Conservation (phyloP, 148 eudicot species). For the Chenopodium album region DNA sequence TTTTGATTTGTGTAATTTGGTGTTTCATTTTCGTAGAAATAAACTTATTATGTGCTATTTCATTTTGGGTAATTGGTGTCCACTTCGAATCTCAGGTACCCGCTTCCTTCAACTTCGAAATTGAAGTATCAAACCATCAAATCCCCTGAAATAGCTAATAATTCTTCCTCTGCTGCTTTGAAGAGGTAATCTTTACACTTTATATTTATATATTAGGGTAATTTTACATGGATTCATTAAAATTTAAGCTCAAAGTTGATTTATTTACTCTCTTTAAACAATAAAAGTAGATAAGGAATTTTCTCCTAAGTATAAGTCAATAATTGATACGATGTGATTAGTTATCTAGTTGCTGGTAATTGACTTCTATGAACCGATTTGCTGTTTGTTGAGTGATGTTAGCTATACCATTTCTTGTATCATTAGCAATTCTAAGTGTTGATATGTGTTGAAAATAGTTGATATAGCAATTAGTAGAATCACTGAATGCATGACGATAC, state of each 20-base stretch:
- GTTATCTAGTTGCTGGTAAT: neutral
- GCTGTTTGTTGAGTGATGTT: too few relatives aligned
- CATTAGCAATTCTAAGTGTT: too few relatives aligned
- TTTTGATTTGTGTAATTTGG: too few relatives aligned
- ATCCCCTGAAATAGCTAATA: conserved; percentile 25
- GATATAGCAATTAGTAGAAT: too few relatives aligned
- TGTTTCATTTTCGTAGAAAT: too few relatives aligned
- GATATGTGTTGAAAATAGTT: too few relatives aligned
- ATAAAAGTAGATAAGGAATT: neutral
- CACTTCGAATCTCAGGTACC: conserved; percentile 54
- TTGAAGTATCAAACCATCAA: conserved; percentile 35
- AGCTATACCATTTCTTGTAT: too few relatives aligned
- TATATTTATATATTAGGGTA: neutral
- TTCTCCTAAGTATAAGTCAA: too few relatives aligned
- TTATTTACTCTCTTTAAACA: neutral
- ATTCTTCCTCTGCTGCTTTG: conserved; percentile 32
- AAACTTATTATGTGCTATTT: neutral
- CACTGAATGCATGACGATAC: too few relatives aligned
- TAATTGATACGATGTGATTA: too few relatives aligned
- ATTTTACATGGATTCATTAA: neutral
- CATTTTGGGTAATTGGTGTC: neutral
- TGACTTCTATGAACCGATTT: too few relatives aligned
- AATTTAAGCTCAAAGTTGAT: too few relatives aligned
- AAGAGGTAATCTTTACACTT: conserved; percentile 33
- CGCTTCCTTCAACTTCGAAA: conserved; percentile 53